phyloP scores from a whole-genome alignment of 768 basidiomycete genomes.

The Lactarius pseudohatsudake region DNA sequence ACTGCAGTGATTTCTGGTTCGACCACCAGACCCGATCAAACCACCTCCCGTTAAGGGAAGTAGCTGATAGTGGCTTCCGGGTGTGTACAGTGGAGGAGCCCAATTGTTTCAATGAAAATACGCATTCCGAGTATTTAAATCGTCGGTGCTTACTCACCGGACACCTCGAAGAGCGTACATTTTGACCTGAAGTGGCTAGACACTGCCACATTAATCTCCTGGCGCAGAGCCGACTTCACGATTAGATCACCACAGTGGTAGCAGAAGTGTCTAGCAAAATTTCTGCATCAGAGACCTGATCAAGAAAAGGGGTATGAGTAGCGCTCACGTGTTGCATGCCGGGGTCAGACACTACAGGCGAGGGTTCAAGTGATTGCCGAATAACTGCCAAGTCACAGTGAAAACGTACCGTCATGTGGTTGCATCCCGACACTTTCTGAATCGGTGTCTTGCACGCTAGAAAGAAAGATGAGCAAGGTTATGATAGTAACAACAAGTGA shows the following conservation, averaged over 20 bases:
- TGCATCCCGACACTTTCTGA: conserved; percentile 52
- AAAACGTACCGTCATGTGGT: conserved; percentile 56
- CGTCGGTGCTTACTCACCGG: neutral
- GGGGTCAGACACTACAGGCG: conserved; percentile 49
- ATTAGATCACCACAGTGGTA: conserved; percentile 52
- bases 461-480: neutral
- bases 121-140: neutral
- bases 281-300: conserved; percentile 1
- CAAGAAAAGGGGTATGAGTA: neutral
- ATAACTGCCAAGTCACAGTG: neutral
- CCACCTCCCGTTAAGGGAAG: neutral
- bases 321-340: conserved; percentile 48
- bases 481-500: too few relatives aligned
- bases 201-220: conserved; percentile 36
- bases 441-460: conserved; percentile 51
- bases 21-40: neutral
- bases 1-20: neutral
- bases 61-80: neutral
- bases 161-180: conserved; percentile 39
- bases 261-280: conserved; percentile 46
- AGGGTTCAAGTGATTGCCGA: neutral
- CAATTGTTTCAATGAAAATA: neutral
- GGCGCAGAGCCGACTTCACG: conserved; percentile 39
- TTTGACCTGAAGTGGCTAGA: conserved; percentile 36
- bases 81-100: neutral